A percentile compares a stretch with the other conserved stretches of the same genome.
These are phyloP conservation scores for Dendryphion nanum DNA, from an alignment of 2,329 filamentous ascomycete genomes.

Conservation along the genomic window DNA sequence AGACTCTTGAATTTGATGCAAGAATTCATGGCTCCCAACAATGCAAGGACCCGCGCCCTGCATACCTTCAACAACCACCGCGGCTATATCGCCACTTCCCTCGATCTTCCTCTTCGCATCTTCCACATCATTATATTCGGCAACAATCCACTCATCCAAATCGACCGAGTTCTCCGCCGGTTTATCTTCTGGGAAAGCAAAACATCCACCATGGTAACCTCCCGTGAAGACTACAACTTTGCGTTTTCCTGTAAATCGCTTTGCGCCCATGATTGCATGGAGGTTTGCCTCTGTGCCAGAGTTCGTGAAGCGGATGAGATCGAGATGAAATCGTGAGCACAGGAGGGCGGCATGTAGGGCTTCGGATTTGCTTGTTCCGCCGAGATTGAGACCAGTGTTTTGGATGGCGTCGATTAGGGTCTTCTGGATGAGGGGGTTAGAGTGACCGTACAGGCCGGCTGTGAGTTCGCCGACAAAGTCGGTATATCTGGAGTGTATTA, in stretches of 20 bases:
- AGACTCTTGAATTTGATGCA: conserved; percentile 50
- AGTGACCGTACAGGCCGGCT: conserved; percentile 28
- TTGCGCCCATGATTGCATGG: conserved; percentile 40
- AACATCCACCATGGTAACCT: conserved; percentile 57
- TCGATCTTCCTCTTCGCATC: conserved; percentile 47
- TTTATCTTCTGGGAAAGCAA: conserved; percentile 44
- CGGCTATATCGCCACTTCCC: conserved; percentile 50
- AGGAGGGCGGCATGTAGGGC: conserved; percentile 18
- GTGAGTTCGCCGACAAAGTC: conserved; percentile 29
- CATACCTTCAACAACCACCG: conserved; percentile 66
- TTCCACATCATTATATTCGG: conserved; percentile 60
- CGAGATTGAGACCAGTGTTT: conserved; percentile 34
- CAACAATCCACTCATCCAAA: conserved; percentile 57
- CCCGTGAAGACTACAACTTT: conserved; percentile 48
- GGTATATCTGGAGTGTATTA: conserved; percentile 19
- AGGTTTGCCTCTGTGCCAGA: conserved; percentile 30
- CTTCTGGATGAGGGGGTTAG: conserved; percentile 24
- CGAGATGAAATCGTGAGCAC: conserved; percentile 21
- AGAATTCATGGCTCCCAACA: conserved; percentile 51
- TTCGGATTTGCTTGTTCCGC: conserved; percentile 22
- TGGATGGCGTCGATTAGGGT: conserved; percentile 19
- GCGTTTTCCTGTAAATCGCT: conserved; percentile 44
- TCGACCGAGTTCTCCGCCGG: conserved; percentile 51
- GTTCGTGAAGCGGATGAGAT: conserved; percentile 25
- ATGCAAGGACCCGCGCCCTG: conserved; percentile 63